phyloP scores from a whole-genome alignment of 1,284 basidiomycete species.

The Mycena sp. region DNA sequence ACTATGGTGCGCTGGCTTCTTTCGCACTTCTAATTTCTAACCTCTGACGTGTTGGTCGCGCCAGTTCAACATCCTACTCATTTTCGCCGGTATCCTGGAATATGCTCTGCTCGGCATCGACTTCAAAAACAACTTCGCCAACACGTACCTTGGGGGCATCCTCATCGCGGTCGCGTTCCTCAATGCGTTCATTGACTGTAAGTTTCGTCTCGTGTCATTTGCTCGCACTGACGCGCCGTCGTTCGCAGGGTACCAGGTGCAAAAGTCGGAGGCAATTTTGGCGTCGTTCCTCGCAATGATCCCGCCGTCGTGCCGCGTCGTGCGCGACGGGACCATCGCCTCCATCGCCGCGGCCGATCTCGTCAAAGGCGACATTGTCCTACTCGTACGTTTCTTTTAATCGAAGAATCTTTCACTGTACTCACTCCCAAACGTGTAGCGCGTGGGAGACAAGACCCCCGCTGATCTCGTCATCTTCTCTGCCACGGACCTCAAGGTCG shows the following conservation, averaged over 20 bases:
- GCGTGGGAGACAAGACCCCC: conserved; percentile 75
- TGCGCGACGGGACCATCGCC: conserved; percentile 66
- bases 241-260: conserved; percentile 60
- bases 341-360: conserved; percentile 70
- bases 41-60: background rate
- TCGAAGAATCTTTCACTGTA: too few species aligned
- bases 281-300: conserved; percentile 79
- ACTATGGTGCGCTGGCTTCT: conserved; percentile 48
- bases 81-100: conserved; percentile 69
- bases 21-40: background rate
- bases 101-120: conserved; percentile 71
- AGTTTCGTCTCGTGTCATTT: conserved; percentile 1
- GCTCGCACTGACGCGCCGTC: background rate
- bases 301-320: conserved; percentile 70
- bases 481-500: conserved; percentile 70
- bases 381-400: conserved; percentile 43
- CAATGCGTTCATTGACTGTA: conserved; percentile 74
- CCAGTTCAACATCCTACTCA: conserved; percentile 72
- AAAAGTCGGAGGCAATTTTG: conserved; percentile 76
- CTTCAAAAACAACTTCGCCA: conserved; percentile 69
- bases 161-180: conserved; percentile 75
- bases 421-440: too few species aligned
- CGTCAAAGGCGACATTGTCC: conserved; percentile 75
- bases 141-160: conserved; percentile 76
- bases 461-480: conserved; percentile 71